Evolutionary conservation across 2,329 filamentous ascomycete genomes (phyloP), one percentile per base, ranked within the genome.

Genomic region (Chrysoporthe cubensis): DNA sequence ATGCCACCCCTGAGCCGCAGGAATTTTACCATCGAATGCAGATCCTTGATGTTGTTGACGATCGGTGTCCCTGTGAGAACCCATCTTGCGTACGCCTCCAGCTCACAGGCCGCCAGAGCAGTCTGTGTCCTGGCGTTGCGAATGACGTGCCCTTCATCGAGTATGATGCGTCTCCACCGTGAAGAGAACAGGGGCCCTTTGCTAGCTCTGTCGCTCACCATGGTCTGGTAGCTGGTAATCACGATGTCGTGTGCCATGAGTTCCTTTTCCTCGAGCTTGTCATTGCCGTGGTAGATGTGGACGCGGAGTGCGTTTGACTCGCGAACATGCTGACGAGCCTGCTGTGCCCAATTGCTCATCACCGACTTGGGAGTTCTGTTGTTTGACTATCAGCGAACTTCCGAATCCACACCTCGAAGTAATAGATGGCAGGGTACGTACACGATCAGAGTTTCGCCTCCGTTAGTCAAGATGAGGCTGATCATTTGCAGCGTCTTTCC

Each of bases 401-500:
- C 13, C 16, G 7, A 13, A n/a, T 14, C 32, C 3, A 26, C 14
- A 14, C 2, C 21, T 43, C 3, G 34, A 16, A 14, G 14, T 16
- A 32, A 34, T 8, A 18, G 11, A 14, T 34, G 37, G 16, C 34
- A 26, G 37, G 21, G 7, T 43, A 48, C 91, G 97, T 94, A 26
- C 65, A 97, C 83, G 64, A 97, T 94, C 32, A 97, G 83, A 0
- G 93, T 96, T 1, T 89, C 81, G 3, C 88, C 88, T 2, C 81
- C 76, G 0, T 83, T 83, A 4, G 82, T 82, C 62, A 94, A 80
- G 66, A 97, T 90, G 46, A 96, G 80, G 64, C 92, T 91, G 72
- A 97, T 95, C 60, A 94, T 86, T 76, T 97, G 91, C 9, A 97
- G 84, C 0, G 94, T 97, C 80, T 97, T 97, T 34, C 94, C 94